Percentiles rank a stretch among this genome's conserved stretches.
These are phyloP conservation scores for Oenanthe javanica DNA, from an alignment of 140 eudicot species.

Conservation along the genomic window DNA sequence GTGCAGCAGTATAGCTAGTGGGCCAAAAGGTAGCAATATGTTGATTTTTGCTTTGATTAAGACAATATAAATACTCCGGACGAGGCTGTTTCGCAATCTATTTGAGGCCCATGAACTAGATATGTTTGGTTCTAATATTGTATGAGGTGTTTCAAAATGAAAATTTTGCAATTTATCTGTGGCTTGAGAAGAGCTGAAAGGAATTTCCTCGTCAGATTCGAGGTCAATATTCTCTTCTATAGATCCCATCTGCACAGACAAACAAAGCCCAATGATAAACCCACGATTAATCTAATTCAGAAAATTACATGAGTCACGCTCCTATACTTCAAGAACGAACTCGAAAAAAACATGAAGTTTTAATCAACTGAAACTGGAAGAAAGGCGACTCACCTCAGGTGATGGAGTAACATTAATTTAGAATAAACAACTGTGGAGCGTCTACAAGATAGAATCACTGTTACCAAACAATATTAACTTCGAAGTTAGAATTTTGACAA, in stretches of 20 bases:
- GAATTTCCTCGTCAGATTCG: conserved; percentile 70
- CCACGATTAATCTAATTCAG: background rate
- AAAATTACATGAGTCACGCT: background rate
- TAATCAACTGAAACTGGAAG: background rate
- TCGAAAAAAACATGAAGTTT: background rate
- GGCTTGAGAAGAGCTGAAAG: conserved; percentile 40
- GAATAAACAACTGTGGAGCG: background rate
- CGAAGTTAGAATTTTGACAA: background rate
- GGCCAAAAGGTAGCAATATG: conserved; percentile 82
- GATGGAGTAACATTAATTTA: conserved; percentile 1
- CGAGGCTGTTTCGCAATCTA: conserved; percentile 29
- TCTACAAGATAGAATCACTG: background rate
- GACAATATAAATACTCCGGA: conserved; percentile 60
- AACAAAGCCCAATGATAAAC: conserved; percentile 13
- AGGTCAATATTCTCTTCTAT: conserved; percentile 42
- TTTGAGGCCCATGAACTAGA: conserved; percentile 27
- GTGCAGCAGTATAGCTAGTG: conserved; percentile 72
- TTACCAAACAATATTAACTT: conserved; percentile 1
- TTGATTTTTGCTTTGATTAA: conserved; percentile 81
- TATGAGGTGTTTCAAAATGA: conserved; percentile 43
- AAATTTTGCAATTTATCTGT: conserved; percentile 33
- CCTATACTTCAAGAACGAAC: background rate
- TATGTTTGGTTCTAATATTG: conserved; percentile 10
- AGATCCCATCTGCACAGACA: conserved; percentile 40
- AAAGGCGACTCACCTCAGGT: background rate